A percentile compares a stretch with the other conserved stretches of the same genome.
These are phyloP conservation scores for Monilinia fructicola DNA, from an alignment of 2,329 filamentous ascomycete genomes.

Conservation along the genomic window DNA sequence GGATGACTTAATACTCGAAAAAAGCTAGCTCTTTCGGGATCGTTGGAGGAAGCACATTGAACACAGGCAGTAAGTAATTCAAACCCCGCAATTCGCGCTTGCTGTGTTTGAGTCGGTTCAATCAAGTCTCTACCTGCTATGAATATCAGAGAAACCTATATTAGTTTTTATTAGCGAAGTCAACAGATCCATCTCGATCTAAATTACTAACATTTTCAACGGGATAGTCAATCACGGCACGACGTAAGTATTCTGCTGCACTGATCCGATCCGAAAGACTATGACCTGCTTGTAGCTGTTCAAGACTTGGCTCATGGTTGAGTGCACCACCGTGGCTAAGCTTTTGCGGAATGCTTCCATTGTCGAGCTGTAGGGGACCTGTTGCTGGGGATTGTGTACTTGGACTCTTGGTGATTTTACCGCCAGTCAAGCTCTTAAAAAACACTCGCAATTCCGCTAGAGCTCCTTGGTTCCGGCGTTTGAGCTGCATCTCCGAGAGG, in stretches of 20 bases:
- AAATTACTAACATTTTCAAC: conserved; percentile 42
- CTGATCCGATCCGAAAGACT: conserved; percentile 53
- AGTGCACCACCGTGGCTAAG: conserved; percentile 48
- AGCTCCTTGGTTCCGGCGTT: conserved; percentile 55
- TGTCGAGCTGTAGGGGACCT: conserved; percentile 46
- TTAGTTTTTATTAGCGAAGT: not conserved
- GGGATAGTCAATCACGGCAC: conserved; percentile 58
- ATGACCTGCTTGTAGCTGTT: conserved; percentile 53
- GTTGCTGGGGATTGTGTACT: conserved; percentile 44
- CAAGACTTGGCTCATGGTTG: conserved; percentile 55
- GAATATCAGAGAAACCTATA: conserved; percentile 52
- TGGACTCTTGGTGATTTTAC: conserved; percentile 53
- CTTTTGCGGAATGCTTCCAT: conserved; percentile 42
- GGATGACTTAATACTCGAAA: conserved; percentile 61
- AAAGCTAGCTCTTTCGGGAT: conserved; percentile 64
- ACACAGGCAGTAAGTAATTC: conserved; percentile 65
- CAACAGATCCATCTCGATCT: not conserved
- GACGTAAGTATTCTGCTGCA: conserved; percentile 57
- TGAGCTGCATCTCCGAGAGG: conserved; percentile 56
- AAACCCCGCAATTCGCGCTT: conserved; percentile 61
- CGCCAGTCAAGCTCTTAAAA: conserved; percentile 61
- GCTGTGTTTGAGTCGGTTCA: conserved; percentile 53
- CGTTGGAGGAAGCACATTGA: conserved; percentile 61
- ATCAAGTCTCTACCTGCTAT: conserved; percentile 65
- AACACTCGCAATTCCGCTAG: conserved; percentile 60